Evolutionary conservation across 177 flowering plant species (phyloP).

Genomic region (Vitis hybrid): DNA sequence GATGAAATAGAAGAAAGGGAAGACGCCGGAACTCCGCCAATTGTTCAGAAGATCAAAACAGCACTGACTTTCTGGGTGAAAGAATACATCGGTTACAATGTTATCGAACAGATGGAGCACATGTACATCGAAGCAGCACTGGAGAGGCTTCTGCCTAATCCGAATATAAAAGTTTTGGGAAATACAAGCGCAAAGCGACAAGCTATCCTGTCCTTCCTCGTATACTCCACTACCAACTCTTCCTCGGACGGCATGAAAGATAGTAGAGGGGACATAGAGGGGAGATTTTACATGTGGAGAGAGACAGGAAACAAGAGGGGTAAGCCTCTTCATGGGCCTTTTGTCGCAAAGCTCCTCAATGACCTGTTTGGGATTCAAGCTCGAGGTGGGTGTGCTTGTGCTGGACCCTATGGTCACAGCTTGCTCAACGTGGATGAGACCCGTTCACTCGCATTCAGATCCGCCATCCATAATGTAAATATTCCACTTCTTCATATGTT

Average conservation of each 20-base stretch:
- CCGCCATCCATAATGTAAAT: constrained; percentile 49
- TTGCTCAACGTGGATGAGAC: constrained; percentile 44
- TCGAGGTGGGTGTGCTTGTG: constrained; percentile 87
- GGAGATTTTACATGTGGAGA: constrained; percentile 32
- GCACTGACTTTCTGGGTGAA: constrained; percentile 85
- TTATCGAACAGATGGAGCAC: constrained; percentile 44
- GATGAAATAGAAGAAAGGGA: constrained; percentile 79
- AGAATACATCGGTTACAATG: constrained; percentile 58
- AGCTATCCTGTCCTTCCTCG: constrained; percentile 68
- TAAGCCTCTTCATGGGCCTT: constrained; percentile 72
- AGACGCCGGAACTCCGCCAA: constrained; percentile 78
- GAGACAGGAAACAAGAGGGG: constrained; percentile 42
- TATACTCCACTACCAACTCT: constrained; percentile 37
- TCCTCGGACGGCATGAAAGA: not conserved
- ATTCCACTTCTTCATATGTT: not conserved
- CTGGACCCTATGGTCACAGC: constrained; percentile 73
- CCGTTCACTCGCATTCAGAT: constrained; percentile 38
- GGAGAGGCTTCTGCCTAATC: constrained; percentile 53
- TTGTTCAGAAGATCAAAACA: constrained; percentile 64
- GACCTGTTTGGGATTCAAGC: constrained; percentile 89
- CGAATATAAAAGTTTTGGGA: constrained; percentile 56
- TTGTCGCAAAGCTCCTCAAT: constrained; percentile 69
- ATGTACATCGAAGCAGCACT: constrained; percentile 41
- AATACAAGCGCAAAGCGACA: constrained; percentile 47
- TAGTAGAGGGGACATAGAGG: constrained; percentile 2